phyloP scores from a whole-genome alignment of 2,329 filamentous ascomycete genomes.

The Neospermospora avenae region DNA sequence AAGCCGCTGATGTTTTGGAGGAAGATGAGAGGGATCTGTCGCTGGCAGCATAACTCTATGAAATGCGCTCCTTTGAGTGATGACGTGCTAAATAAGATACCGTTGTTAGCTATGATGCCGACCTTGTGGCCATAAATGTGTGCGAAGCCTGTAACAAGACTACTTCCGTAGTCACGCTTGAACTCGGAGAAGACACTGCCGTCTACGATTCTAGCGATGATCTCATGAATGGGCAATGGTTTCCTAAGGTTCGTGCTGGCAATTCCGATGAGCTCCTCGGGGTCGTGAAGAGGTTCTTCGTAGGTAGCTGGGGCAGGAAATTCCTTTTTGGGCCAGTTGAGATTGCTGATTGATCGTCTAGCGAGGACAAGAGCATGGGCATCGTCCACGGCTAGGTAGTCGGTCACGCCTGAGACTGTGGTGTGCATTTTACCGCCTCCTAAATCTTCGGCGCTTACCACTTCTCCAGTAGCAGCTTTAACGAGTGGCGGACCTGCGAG shows the following conservation, averaged over 20 bases:
- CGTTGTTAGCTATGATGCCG: constrained; percentile 93
- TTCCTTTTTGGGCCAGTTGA: constrained; percentile 72
- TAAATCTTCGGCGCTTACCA: constrained; percentile 84
- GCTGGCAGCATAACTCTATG: constrained; percentile 88
- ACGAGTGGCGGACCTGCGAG: constrained; percentile 91
- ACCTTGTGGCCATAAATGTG: constrained; percentile 86
- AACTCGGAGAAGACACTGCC: constrained; percentile 89
- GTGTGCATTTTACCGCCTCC: constrained; percentile 89
- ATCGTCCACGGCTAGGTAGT: constrained; percentile 93
- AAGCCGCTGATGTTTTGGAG: constrained; percentile 97
- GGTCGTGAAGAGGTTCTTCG: constrained; percentile 75
- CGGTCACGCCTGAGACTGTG: constrained; percentile 86
- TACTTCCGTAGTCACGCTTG: constrained; percentile 86
- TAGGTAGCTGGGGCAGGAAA: constrained; percentile 46
- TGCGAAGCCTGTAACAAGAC: constrained; percentile 88
- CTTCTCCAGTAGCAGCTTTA: constrained; percentile 92
- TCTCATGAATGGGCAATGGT: constrained; percentile 80
- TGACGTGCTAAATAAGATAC: constrained; percentile 86
- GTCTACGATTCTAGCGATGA: constrained; percentile 91
- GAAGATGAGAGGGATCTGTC: constrained; percentile 86
- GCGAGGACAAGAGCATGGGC: constrained; percentile 87
- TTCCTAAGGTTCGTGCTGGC: constrained; percentile 86
- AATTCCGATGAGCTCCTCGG: constrained; percentile 80
- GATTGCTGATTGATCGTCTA: constrained; percentile 77
- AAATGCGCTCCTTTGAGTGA: constrained; percentile 95